Conservation (phyloP, 345 rosid genomes). For the Eucalyptus regnans region DNA sequence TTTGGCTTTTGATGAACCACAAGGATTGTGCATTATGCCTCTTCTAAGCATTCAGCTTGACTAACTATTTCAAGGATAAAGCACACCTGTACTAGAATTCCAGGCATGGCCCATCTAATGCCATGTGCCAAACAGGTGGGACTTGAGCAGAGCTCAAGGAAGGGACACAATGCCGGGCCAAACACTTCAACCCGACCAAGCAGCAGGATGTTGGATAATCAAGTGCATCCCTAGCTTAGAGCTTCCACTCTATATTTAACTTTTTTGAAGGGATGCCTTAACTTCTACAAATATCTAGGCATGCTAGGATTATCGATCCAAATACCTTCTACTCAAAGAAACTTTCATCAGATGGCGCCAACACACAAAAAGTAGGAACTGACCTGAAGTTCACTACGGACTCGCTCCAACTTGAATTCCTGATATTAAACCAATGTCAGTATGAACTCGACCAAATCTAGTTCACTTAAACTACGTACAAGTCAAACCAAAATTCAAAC, state of each 20-base stretch:
- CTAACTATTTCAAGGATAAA: neutral
- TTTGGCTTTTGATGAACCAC: neutral
- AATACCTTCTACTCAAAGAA: neutral
- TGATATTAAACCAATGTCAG: slow-evolving; percentile 15
- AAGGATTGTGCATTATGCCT: neutral
- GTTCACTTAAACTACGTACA: neutral
- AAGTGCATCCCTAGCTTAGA: neutral
- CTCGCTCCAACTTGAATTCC: slow-evolving; percentile 76
- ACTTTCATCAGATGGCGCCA: neutral
- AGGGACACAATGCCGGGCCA: neutral
- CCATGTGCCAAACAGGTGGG: neutral
- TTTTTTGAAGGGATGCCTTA: neutral
- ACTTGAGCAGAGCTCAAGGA: neutral
- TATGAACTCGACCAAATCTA: neutral
- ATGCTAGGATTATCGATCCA: neutral
- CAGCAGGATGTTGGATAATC: neutral
- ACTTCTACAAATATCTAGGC: neutral
- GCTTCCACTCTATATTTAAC: neutral
- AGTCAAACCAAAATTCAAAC: slow-evolving; percentile 16
- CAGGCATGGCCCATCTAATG: neutral
- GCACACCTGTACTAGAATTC: neutral
- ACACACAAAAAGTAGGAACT: neutral
- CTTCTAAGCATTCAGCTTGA: neutral
- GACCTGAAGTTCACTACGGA: slow-evolving; percentile 81
- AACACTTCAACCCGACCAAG: neutral